Base-by-base conservation (phyloP, 2,329 filamentous ascomycete species). In the Mycosphaerella arachidis region DNA sequence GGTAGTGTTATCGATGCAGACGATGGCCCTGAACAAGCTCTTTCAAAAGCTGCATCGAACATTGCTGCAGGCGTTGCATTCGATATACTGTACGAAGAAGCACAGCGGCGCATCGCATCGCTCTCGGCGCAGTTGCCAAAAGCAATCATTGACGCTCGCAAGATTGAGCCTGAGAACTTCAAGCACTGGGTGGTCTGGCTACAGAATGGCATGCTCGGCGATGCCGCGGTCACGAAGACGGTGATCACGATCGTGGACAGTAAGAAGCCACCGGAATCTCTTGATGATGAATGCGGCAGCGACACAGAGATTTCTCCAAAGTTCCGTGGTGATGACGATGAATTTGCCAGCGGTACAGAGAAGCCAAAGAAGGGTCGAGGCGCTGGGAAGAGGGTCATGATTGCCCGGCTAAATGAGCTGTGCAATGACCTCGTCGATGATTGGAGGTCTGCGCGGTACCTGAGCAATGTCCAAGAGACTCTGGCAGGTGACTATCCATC, bases 1-100 rank as follows among this genome's bases (percentile, higher is more conserved):
- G 77, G 79, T 33, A 10, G 69, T 84, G 6, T 73, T 74, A n/a
- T 75, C 72, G 40, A 52, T 13, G 30, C 20, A 10, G 80, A 77
- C 10, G 64, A 70, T 1, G 77, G 75, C 2, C 76, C 79, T 0
- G 81, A 84, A 66, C 81, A 84, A 61, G 82, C 81, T 0, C 70
- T 86, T n/a, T 68, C 83, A 0, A 83, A 80, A 52, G 63, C 68
- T 66, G 79, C 63, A 70, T 76, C 66, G 71, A 76, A 48, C 70
- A 60, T 60, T 9, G 59, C 18, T 4, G 13, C 13, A 1, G 24
- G 27, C 6, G 5, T 45, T 13, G 7, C 52, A 12, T 12, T 70
- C 12, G 50, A 66, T 10, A 54, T 57, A 10, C 50, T 65, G 18
- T 57, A 66, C 4, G 6, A 52, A 0, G 35, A 46, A 16, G 64